Conservation (phyloP, 257 asterid species). For the Echites panduratus region DNA sequence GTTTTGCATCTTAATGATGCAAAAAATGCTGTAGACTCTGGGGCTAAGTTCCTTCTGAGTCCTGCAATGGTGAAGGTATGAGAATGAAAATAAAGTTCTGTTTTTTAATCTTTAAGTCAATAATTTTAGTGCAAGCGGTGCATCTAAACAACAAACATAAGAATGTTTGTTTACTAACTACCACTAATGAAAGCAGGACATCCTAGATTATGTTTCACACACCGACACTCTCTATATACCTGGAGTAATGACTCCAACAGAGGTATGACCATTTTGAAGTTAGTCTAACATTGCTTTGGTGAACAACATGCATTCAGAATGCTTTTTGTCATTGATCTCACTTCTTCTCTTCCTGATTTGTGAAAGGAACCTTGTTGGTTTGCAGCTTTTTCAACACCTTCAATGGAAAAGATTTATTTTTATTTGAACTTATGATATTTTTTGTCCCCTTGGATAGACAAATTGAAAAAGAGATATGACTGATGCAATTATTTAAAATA, state of each 20-base stretch:
- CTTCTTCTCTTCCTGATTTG: not conserved
- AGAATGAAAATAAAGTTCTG: not conserved
- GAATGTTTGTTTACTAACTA: slow-evolving; percentile 1
- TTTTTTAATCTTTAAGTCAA: not conserved
- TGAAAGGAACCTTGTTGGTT: not conserved
- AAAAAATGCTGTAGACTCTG: slow-evolving; percentile 41
- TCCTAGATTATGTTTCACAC: slow-evolving; percentile 45
- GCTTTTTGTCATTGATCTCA: not conserved
- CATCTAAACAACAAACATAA: not conserved
- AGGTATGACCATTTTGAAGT: slow-evolving; percentile 30
- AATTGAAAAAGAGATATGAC: too few relatives aligned
- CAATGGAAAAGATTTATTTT: not conserved
- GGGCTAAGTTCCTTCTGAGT: slow-evolving; percentile 86
- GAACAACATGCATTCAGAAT: not conserved
- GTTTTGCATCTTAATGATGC: slow-evolving; percentile 51
- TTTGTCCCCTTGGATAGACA: too few relatives aligned
- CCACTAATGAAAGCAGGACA: slow-evolving; percentile 45
- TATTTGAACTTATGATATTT: not conserved
- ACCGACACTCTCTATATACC: slow-evolving; percentile 63
- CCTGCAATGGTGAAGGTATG: slow-evolving; percentile 75
- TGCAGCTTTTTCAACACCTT: not conserved
- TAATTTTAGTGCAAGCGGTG: not conserved
- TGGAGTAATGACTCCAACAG: slow-evolving; percentile 89
- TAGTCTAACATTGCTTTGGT: not conserved
- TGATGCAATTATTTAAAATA: slow-evolving; percentile 16